Evolutionary conservation across 2,329 filamentous ascomycete species (phyloP), one percentile per base, ranked within the genome.

Genomic region (Fusarium haematococcum): DNA sequence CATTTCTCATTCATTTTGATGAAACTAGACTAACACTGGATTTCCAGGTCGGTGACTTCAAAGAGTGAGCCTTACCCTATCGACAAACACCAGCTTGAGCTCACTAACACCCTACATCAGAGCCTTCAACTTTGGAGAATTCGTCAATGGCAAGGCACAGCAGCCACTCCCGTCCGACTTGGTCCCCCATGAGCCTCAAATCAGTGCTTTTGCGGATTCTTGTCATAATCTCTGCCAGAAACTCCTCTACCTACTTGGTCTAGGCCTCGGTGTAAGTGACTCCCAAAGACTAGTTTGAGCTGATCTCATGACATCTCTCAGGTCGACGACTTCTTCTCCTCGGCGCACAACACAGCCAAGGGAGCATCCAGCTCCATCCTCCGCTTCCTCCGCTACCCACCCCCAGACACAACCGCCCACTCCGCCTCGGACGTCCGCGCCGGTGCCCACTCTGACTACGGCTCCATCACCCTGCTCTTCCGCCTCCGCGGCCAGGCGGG

Each of bases 371-470:
- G 88, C 70, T 88, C 86, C 73, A 93, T 90, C 78, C 86, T 95
- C 16, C 91, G 94, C 33, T 87, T 94, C 75, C 90, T 98, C 1
- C 90, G 91, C 83, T 95, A 95, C 83, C 93, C 93, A 1, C 88
- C 90, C 2, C 84, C 81, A 7, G 78, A 82, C 56, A 78, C 82
- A 10, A 86, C 86, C 9, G 78, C 81, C 13, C 82, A 91, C 76
- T 77, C 86, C 37, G 62, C 79, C 70, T 79, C 85, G 64, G 94
- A 96, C 79, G 90, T 98, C 70, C 92, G 96, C 32, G 96, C 96
- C 8, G 97, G 96, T 67, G 95, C 96, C 0, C 96, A 98, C 83
- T 96, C 93, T 6, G 95, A 98, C 85, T 98, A 98, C 83, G 91
- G 91, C 65, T 90, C 88, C 68, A 83, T 92, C 67, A 92, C 91